phyloP scores from a whole-genome alignment of 768 basidiomycete species.

The Dacryopinax primogenitus region DNA sequence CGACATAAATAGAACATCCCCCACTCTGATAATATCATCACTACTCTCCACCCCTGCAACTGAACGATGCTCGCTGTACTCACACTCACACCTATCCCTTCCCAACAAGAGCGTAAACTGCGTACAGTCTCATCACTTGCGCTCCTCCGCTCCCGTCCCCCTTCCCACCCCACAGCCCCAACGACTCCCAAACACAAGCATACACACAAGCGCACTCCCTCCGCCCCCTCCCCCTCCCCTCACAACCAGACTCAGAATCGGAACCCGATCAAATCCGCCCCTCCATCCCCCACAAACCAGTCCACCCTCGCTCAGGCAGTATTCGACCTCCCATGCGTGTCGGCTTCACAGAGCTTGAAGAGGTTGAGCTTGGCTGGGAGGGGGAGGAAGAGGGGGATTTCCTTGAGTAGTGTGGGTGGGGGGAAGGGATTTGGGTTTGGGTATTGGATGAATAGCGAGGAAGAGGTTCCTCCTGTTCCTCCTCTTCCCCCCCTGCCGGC shows the following conservation, averaged over 20 bases:
- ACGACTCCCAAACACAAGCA: background rate
- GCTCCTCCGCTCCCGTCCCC: background rate
- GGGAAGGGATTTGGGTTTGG: too few relatives aligned
- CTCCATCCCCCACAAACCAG: background rate
- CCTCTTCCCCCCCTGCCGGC: background rate
- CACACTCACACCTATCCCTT: background rate
- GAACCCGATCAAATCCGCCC: background rate
- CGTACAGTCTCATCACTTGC: background rate
- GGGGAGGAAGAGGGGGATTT: background rate
- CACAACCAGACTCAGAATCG: background rate
- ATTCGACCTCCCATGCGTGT: background rate
- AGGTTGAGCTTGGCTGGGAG: background rate
- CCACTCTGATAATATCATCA: background rate
- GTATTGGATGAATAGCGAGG: too few relatives aligned
- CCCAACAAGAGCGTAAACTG: background rate
- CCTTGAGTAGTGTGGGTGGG: background rate
- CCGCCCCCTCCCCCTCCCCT: background rate
- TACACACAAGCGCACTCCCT: background rate
- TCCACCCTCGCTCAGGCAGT: background rate
- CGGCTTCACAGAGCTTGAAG: background rate
- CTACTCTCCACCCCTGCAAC: background rate
- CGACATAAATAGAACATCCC: background rate
- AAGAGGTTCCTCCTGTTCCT: background rate
- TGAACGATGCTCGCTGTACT: background rate
- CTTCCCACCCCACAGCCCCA: background rate